Conservation (phyloP, 306 rosid genomes). For the Astragalus membranaceus region DNA sequence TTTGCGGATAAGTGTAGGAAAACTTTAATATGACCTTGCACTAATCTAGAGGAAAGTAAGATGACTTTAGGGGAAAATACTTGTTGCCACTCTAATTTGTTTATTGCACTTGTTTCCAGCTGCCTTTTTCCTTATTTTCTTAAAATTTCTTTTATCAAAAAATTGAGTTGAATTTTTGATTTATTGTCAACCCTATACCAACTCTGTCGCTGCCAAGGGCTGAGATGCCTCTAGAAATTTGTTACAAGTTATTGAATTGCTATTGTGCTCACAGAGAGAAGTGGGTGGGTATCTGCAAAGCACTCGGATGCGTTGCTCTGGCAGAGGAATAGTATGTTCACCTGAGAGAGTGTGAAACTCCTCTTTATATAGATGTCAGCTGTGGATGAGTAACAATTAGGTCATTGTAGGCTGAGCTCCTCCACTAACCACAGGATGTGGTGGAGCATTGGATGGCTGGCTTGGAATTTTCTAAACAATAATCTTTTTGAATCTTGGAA, state of each 20-base stretch:
- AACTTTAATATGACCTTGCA: background rate
- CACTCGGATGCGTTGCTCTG: background rate
- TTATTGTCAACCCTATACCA: background rate
- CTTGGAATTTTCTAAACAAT: background rate
- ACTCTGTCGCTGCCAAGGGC: background rate
- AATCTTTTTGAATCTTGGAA: background rate
- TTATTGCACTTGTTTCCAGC: background rate
- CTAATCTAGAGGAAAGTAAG: background rate
- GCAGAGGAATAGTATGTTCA: background rate
- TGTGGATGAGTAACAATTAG: background rate
- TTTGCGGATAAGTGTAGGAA: slow-evolving; percentile 1
- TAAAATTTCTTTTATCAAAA: background rate
- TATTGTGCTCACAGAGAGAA: background rate
- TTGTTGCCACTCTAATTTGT: slow-evolving; percentile 1
- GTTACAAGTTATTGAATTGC: background rate
- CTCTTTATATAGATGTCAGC: background rate
- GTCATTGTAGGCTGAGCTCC: background rate
- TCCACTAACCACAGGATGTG: background rate
- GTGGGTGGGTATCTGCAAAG: background rate
- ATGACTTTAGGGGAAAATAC: background rate
- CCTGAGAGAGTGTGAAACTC: background rate
- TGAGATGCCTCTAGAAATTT: background rate
- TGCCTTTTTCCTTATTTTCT: background rate
- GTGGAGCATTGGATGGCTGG: background rate
- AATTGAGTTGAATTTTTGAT: background rate